Evolutionary conservation across 73 alveolate genomes (phyloP).

Genomic region (Paramecium pentaurelia): DNA sequence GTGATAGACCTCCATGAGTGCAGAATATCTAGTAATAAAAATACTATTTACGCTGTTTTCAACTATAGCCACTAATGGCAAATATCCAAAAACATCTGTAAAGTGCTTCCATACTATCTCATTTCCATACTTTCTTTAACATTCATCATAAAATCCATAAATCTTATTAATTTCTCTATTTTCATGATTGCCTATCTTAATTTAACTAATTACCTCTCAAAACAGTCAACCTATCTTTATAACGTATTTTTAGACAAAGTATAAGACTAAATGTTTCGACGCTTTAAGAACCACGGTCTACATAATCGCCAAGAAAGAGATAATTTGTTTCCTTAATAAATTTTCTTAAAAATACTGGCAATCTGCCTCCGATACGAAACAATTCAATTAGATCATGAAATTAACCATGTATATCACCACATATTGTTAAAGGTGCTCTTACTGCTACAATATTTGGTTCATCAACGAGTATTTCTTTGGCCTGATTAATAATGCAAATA

Average conservation of each 20-base stretch:
- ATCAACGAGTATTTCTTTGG: constrained; percentile 85
- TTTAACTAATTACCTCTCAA: constrained; percentile 68
- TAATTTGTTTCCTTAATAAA: constrained; percentile 79
- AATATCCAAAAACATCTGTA: constrained; percentile 85
- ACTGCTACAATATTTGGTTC: constrained; percentile 73
- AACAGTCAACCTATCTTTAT: constrained; percentile 76
- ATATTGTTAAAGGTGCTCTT: constrained; percentile 86
- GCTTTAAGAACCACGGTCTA: constrained; percentile 90
- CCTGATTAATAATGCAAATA: constrained; percentile 54
- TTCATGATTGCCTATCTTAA: constrained; percentile 78
- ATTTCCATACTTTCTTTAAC: constrained; percentile 88
- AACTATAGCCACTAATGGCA: constrained; percentile 88
- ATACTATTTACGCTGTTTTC: constrained; percentile 62
- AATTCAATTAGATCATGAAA: constrained; percentile 90
- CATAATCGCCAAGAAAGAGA: constrained; percentile 95
- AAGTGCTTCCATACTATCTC: constrained; percentile 88
- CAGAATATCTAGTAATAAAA: constrained; percentile 71
- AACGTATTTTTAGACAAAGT: constrained; percentile 80
- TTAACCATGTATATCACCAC: constrained; percentile 98
- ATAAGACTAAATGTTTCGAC: constrained; percentile 82
- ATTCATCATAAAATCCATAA: constrained; percentile 94
- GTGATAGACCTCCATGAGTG: constrained; percentile 92
- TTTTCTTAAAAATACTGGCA: constrained; percentile 66
- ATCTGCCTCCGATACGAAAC: constrained; percentile 78
- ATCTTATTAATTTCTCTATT: constrained; percentile 79